These are phyloP conservation scores for Termitomyces sp. DNA, from an alignment of 1,284 basidiomycete genomes.

Conservation along the genomic window DNA sequence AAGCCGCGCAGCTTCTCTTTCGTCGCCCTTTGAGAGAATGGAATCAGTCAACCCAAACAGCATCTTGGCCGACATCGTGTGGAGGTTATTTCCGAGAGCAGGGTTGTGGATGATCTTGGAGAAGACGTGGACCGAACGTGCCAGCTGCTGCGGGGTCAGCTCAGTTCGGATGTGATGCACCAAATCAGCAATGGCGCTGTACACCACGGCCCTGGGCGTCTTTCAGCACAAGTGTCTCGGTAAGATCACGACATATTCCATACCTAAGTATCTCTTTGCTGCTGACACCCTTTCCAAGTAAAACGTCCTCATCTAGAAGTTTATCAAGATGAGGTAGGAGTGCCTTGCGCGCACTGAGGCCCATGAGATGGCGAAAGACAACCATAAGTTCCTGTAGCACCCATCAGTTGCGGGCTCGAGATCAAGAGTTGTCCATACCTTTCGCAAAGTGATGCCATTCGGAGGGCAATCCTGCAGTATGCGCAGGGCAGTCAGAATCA, in stretches of 20 bases:
- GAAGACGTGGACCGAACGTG: slow-evolving; percentile 81
- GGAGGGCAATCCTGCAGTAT: slow-evolving; percentile 93
- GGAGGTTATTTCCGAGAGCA: slow-evolving; percentile 75
- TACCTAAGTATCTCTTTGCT: slow-evolving; percentile 83
- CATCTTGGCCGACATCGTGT: slow-evolving; percentile 92
- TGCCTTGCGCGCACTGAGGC: slow-evolving; percentile 75
- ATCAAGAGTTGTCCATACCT: slow-evolving; percentile 32
- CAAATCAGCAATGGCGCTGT: slow-evolving; percentile 89
- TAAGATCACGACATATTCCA: slow-evolving; percentile 18
- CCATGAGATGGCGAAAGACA: slow-evolving; percentile 88
- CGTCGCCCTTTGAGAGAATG: slow-evolving; percentile 71
- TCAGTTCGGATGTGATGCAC: slow-evolving; percentile 90
- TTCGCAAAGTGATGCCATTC: slow-evolving; percentile 78
- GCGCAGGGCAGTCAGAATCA: slow-evolving; percentile 81
- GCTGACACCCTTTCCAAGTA: slow-evolving; percentile 79
- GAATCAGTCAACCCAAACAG: slow-evolving; percentile 88
- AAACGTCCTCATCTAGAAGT: slow-evolving; percentile 87
- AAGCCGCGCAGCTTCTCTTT: slow-evolving; percentile 62
- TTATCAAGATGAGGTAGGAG: slow-evolving; percentile 87
- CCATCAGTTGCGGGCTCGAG: neutral
- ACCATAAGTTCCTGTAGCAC: slow-evolving; percentile 80
- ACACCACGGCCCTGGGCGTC: slow-evolving; percentile 67
- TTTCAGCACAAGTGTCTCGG: slow-evolving; percentile 2
- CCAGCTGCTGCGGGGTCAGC: slow-evolving; percentile 75
- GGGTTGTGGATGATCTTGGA: slow-evolving; percentile 90